Conservation (phyloP, 1,139 yeast genomes). For the Taphrina deformans region DNA sequence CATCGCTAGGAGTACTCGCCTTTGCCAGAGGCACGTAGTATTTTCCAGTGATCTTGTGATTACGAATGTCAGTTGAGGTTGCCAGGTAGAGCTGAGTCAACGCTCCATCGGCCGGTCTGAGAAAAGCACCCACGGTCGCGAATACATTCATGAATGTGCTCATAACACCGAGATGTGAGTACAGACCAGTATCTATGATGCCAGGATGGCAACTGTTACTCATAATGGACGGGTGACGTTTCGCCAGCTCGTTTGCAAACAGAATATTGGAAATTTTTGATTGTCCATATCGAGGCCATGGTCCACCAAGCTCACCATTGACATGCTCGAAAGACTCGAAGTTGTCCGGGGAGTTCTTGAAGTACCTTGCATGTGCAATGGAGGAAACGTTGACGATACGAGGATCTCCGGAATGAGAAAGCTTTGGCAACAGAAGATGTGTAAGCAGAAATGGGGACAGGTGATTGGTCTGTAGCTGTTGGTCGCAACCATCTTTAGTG, state of each 20-base stretch:
- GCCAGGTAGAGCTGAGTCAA: slow-evolving; percentile 32
- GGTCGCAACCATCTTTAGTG: slow-evolving; percentile 39
- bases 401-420: slow-evolving; percentile 41
- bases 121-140: not conserved
- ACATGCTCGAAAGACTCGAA: slow-evolving; percentile 29
- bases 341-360: slow-evolving; percentile 17
- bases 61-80: slow-evolving; percentile 9
- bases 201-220: slow-evolving; percentile 40
- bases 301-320: slow-evolving; percentile 5
- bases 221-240: slow-evolving; percentile 30
- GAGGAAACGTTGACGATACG: slow-evolving; percentile 69
- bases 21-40: slow-evolving; percentile 26
- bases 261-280: slow-evolving; percentile 39
- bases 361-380: slow-evolving; percentile 57
- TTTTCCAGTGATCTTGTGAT: slow-evolving; percentile 22
- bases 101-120: slow-evolving; percentile 26
- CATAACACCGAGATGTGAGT: not conserved
- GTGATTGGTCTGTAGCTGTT: slow-evolving; percentile 78
- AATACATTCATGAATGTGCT: not conserved
- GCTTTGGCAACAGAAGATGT: slow-evolving; percentile 58
- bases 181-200: slow-evolving; percentile 36
- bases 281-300: slow-evolving; percentile 38
- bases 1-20: not conserved
- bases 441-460: slow-evolving; percentile 73
- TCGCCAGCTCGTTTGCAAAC: slow-evolving; percentile 36